Conservation (phyloP, 805 yeast genomes). For the Ogataea nitratoaversa region DNA sequence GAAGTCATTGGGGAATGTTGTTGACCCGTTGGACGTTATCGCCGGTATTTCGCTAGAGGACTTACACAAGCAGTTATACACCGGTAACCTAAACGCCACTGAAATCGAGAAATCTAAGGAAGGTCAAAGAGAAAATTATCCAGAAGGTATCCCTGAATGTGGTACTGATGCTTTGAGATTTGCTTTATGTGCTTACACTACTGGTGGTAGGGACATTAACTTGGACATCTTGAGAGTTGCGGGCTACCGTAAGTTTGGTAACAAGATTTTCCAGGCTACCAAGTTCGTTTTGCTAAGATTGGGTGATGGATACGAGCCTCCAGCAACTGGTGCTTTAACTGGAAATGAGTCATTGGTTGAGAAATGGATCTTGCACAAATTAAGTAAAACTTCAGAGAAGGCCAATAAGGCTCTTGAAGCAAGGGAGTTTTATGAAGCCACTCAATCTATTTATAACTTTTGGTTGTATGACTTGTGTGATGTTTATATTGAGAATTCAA, state of each 20-base stretch:
- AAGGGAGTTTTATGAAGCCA: constrained; percentile 86
- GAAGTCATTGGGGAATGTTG: constrained; percentile 92
- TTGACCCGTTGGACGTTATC: constrained; percentile 95
- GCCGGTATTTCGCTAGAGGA: constrained; percentile 76
- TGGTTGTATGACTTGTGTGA: constrained; percentile 96
- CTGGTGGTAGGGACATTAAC: constrained; percentile 98
- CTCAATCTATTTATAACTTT: constrained; percentile 84
- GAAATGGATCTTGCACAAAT: constrained; percentile 91
- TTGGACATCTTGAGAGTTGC: constrained; percentile 94
- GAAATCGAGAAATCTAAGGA: constrained; percentile 83
- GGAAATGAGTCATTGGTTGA: constrained; percentile 91
- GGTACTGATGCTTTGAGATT: constrained; percentile 99
- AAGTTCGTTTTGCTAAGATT: constrained; percentile 91
- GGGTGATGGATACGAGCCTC: constrained; percentile 85
- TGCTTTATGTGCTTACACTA: constrained; percentile 96
- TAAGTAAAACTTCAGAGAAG: constrained; percentile 62
- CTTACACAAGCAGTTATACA: constrained; percentile 69
- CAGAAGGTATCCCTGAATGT: constrained; percentile 97
- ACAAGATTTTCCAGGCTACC: constrained; percentile 98
- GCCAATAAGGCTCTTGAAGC: constrained; percentile 67
- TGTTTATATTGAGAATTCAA: constrained; percentile 96
- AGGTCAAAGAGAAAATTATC: constrained; percentile 88
- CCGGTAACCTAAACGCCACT: constrained; percentile 84
- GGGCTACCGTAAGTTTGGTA: constrained; percentile 99
- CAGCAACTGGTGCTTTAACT: constrained; percentile 52